Percentiles rank a stretch among this genome's conserved stretches.
Conservation (phyloP, 345 rosid genomes). For the Odontarrhena argentea region DNA sequence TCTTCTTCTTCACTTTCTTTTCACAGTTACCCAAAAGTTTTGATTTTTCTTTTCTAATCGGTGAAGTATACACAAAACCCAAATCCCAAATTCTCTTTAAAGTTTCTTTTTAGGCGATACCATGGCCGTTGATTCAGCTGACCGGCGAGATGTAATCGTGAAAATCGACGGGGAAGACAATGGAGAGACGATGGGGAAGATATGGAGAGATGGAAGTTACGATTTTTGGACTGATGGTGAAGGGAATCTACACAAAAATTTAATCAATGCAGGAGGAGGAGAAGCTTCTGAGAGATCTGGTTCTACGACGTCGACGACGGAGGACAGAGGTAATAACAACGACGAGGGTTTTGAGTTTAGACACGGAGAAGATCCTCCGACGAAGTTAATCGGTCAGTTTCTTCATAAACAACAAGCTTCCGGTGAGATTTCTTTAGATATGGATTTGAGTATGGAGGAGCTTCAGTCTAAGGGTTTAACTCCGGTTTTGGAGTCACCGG, state of each 20-base stretch:
- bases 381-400: conserved; percentile 52
- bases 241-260: conserved; percentile 29
- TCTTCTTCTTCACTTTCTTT: conserved; percentile 26
- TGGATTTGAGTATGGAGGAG: conserved; percentile 54
- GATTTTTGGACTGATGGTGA: conserved; percentile 55
- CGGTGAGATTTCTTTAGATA: conserved; percentile 53
- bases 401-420: conserved; percentile 57
- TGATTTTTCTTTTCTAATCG: conserved; percentile 8
- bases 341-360: conserved; percentile 43
- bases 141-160: conserved; percentile 45
- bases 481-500: conserved; percentile 41
- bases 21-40: conserved; percentile 36
- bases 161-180: conserved; percentile 41
- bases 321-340: neutral
- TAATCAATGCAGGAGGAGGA: neutral
- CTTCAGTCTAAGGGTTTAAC: conserved; percentile 38
- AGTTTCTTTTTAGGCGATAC: neutral
- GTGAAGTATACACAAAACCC: conserved; percentile 16
- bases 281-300: conserved; percentile 29
- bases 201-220: conserved; percentile 71
- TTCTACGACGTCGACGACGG: neutral
- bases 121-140: conserved; percentile 51
- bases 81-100: no score
- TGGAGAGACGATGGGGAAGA: conserved; percentile 35
- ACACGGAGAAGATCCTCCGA: conserved; percentile 46